phyloP scores from a whole-genome alignment of 371 early-diverging fungal genomes.

The Mortierella sp. region DNA sequence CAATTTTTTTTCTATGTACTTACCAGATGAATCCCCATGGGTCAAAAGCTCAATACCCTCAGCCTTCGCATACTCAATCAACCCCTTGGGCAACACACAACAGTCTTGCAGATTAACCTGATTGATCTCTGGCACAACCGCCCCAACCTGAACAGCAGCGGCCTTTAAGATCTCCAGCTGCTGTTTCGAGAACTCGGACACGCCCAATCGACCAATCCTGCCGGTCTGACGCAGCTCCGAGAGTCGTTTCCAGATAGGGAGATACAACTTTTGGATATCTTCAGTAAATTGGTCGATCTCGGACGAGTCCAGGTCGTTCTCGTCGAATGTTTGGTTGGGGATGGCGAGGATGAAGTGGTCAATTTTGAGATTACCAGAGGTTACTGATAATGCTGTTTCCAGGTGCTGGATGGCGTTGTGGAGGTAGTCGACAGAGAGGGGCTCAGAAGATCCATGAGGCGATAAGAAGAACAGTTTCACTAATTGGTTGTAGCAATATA shows the following conservation, averaged over 20 bases:
- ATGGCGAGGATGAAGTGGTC: conserved; percentile 68
- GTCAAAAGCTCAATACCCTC: conserved; percentile 63
- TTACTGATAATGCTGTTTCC: conserved; percentile 56
- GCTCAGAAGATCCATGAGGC: conserved; percentile 22
- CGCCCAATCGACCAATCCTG: conserved; percentile 47
- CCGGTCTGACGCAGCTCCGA: conserved; percentile 39
- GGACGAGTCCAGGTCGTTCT: conserved; percentile 49
- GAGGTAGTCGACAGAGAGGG: conserved; percentile 52
- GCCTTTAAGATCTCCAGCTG: conserved; percentile 44
- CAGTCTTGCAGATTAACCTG: conserved; percentile 66
- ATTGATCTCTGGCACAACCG: conserved; percentile 32
- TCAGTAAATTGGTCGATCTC: conserved; percentile 35
- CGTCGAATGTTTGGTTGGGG: conserved; percentile 45
- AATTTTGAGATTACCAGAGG: conserved; percentile 33
- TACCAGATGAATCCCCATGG: conserved; percentile 67
- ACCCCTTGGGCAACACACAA: conserved; percentile 62
- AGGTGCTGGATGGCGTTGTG: conserved; percentile 59
- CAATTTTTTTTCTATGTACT: background rate
- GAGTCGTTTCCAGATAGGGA: conserved; percentile 44
- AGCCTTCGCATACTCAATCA: conserved; percentile 63
- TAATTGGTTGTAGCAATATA: conserved; percentile 16
- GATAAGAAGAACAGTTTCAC: conserved; percentile 65
- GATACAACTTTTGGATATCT: conserved; percentile 18
- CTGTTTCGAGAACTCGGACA: conserved; percentile 50
- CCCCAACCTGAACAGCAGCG: background rate